Conservation (phyloP, 139 green algal species). For the Spirogloea muscicola region DNA sequence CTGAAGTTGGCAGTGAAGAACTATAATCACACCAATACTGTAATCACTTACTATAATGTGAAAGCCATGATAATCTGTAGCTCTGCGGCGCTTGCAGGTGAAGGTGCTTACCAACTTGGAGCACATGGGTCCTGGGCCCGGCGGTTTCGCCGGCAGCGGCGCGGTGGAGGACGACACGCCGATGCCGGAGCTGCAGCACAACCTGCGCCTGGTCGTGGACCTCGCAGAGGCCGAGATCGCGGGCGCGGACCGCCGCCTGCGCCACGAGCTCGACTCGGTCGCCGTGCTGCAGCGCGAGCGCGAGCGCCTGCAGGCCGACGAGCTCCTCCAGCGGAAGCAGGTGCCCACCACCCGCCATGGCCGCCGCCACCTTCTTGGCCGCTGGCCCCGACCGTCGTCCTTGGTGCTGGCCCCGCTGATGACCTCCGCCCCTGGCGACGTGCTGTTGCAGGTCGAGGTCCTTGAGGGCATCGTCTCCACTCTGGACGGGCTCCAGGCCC, state of each 20-base stretch:
- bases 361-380: background rate
- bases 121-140: conserved; percentile 70
- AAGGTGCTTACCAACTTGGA: conserved; percentile 86
- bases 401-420: no score
- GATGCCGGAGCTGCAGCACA: conserved; percentile 97
- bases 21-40: no score
- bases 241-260: conserved; percentile 68
- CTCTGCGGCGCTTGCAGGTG: conserved; percentile 48
- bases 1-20: no score
- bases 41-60: no score
- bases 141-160: no score
- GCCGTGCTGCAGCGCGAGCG: conserved; percentile 28
- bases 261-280: conserved; percentile 69
- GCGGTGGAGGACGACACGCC: conserved; percentile 58
- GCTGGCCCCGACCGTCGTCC: no score
- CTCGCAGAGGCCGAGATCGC: conserved; percentile 84
- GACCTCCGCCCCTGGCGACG: no score
- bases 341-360: conserved; percentile 43
- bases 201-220: conserved; percentile 74
- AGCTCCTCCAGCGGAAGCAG: conserved; percentile 44
- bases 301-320: background rate
- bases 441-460: no score
- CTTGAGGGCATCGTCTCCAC: background rate
- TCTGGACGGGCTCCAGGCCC: no score
- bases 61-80: no score